Evolutionary conservation across 306 rosid genomes (phyloP), one percentile per base, ranked within the genome.

Genomic region (Corylus americana): DNA sequence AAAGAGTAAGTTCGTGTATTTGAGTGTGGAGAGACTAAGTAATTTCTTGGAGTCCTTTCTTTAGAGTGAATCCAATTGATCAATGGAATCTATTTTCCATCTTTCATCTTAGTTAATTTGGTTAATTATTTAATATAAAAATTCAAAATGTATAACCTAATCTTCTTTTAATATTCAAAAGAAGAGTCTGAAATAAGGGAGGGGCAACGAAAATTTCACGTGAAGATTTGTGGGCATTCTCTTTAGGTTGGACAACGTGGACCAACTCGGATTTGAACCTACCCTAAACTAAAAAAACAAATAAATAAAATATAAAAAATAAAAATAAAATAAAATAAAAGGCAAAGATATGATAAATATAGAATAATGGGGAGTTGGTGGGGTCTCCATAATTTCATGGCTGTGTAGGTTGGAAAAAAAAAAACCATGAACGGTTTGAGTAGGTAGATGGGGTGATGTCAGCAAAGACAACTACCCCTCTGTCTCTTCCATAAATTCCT

Each of bases 361-460:
- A 14, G 17, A 63, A 31, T 7, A 35, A 13, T 16, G 70, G 47
- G 35, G 45, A 42, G 48, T 81, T 76, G 84, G 86, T 85, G 61
- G 82, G 48, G 11, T 4, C 18, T 44, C 55, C 37, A 45, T 70
- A 44, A 20, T 25, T 48, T 11, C 42, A 71, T 47, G 11, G 11
- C 16, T 2, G n/a, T 71, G 53, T 20, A 53, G 54, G 74, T n/a
- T 39, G 50, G n/a, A 29, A 25, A 42, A 39, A 39, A 22, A 67
- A 39, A 42, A 0, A 1, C 45, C 20, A 64, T 61, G 78, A 73
- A 73, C 79, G 53, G 70, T 67, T 80, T 71, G 49, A 82, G 80
- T 84, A 27, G 82, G 85, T 84, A 61, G 78, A 44, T 61, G 85
- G 55, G 84, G 58, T 80, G 80, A 80, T 78, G 63, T 84, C 78